Conservation (phyloP, 2,329 filamentous ascomycete species). For the Capronia epimyces region DNA sequence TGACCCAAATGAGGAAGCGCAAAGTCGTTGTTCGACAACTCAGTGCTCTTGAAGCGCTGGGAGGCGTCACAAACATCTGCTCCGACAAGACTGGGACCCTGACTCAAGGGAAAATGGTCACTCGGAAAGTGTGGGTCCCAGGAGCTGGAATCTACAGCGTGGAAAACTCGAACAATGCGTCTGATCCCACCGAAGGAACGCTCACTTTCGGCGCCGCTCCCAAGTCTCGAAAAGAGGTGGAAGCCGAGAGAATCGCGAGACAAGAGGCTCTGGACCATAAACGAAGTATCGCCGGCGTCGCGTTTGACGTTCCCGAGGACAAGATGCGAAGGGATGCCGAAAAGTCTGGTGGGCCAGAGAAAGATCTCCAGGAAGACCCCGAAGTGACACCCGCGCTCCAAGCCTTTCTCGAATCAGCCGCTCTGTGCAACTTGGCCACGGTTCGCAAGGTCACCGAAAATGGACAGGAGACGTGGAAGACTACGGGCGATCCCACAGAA, state of each 20-base stretch:
- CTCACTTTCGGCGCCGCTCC: constrained; percentile 38
- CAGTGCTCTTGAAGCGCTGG: constrained; percentile 52
- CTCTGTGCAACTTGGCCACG: constrained; percentile 52
- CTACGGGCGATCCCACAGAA: constrained; percentile 61
- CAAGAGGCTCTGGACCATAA: constrained; percentile 52
- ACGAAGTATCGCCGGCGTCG: constrained; percentile 56
- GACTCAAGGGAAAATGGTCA: constrained; percentile 56
- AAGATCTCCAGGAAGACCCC: constrained; percentile 29
- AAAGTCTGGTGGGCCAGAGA: constrained; percentile 29
- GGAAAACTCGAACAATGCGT: constrained; percentile 49
- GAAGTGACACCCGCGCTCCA: constrained; percentile 45
- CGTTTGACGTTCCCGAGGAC: constrained; percentile 58
- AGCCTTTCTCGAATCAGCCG: constrained; percentile 49
- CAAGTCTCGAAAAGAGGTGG: constrained; percentile 31
- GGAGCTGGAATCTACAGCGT: constrained; percentile 50
- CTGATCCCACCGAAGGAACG: constrained; percentile 50
- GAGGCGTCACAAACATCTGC: constrained; percentile 53
- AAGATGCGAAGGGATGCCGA: constrained; percentile 32
- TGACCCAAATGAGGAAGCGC: constrained; percentile 50
- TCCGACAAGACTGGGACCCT: constrained; percentile 56
- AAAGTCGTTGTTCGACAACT: constrained; percentile 52
- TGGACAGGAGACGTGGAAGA: constrained; percentile 46
- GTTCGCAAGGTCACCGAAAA: constrained; percentile 43
- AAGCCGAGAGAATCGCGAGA: constrained; percentile 35
- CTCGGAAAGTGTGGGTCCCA: constrained; percentile 54